Conservation (phyloP, 169 alveolate species). For the Eimeria necatrix region DNA sequence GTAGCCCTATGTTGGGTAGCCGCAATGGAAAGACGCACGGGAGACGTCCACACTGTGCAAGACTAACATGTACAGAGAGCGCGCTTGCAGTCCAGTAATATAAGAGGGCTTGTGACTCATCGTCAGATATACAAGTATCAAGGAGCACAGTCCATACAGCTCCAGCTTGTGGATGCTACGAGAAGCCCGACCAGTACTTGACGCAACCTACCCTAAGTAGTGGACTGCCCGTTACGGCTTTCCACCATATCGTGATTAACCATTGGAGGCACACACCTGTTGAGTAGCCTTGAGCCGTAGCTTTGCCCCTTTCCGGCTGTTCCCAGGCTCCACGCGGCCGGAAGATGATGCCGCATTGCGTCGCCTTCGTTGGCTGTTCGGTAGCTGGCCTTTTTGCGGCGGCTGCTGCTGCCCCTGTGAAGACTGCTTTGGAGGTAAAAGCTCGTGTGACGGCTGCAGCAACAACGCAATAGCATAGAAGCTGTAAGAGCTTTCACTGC, state of each 20-base stretch:
- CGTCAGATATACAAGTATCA: too few relatives aligned
- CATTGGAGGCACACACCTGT: neutral
- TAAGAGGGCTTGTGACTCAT: too few relatives aligned
- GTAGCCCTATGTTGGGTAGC: too few relatives aligned
- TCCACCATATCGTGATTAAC: too few relatives aligned
- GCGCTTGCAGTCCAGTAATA: too few relatives aligned
- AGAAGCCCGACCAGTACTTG: neutral
- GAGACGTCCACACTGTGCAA: too few relatives aligned
- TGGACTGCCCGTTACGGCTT: too few relatives aligned
- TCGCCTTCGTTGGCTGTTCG: constrained; percentile 56
- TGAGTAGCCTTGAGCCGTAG: constrained; percentile 33
- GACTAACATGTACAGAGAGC: too few relatives aligned
- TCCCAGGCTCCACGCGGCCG: constrained; percentile 24
- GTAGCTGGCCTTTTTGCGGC: constrained; percentile 29
- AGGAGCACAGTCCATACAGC: too few relatives aligned
- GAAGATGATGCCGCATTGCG: constrained; percentile 26
- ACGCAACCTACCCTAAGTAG: neutral
- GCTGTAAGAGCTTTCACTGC: too few relatives aligned
- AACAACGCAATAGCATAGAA: neutral
- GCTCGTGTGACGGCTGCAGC: constrained; percentile 35
- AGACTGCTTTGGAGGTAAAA: neutral
- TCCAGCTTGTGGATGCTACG: too few relatives aligned
- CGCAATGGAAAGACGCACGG: too few relatives aligned
- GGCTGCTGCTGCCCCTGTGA: constrained; percentile 44
- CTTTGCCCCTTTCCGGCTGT: constrained; percentile 20